Evolutionary conservation across 208 protist genomes (phyloP).

Genomic region (Trypanosoma melophagium): DNA sequence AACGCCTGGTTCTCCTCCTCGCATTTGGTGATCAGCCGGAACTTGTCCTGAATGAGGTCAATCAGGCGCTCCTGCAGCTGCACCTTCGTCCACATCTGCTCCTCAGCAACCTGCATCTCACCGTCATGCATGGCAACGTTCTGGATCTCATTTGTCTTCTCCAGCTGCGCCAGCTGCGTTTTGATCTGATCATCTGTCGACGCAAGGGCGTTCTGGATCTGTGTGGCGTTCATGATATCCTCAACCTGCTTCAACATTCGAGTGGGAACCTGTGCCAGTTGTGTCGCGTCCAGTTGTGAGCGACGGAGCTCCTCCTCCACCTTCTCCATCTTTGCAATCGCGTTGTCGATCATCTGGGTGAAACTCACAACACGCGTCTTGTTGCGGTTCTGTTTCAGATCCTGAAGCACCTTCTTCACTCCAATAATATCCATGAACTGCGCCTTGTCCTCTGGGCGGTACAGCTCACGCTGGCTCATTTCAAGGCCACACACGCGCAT

Average conservation of each 20-base stretch:
- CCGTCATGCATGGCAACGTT: constrained; percentile 79
- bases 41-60: constrained; percentile 79
- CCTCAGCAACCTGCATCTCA: constrained; percentile 83
- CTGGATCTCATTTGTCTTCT: constrained; percentile 81
- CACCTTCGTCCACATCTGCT: constrained; percentile 84
- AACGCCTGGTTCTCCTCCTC: constrained; percentile 81
- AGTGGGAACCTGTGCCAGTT: constrained; percentile 65
- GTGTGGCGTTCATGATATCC: constrained; percentile 81
- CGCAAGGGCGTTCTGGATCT: constrained; percentile 73
- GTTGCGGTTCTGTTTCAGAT: constrained; percentile 79
- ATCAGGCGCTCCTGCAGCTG: constrained; percentile 82
- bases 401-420: constrained; percentile 77
- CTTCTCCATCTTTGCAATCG: constrained; percentile 80
- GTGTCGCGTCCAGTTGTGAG: constrained; percentile 68
- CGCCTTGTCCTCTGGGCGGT: constrained; percentile 77
- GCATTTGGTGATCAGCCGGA: constrained; percentile 64
- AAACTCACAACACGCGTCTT: constrained; percentile 82
- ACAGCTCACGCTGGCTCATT: constrained; percentile 70
- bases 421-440: constrained; percentile 77
- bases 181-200: constrained; percentile 77
- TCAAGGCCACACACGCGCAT: constrained; percentile 69
- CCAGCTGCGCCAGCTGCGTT: constrained; percentile 77
- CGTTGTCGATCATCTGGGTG: constrained; percentile 77
- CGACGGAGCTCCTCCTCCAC: constrained; percentile 69
- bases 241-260: constrained; percentile 70